These are phyloP conservation scores for Sugiyamaella grinbergsii DNA, from an alignment of 1,139 yeast genomes.

Conservation along the genomic window DNA sequence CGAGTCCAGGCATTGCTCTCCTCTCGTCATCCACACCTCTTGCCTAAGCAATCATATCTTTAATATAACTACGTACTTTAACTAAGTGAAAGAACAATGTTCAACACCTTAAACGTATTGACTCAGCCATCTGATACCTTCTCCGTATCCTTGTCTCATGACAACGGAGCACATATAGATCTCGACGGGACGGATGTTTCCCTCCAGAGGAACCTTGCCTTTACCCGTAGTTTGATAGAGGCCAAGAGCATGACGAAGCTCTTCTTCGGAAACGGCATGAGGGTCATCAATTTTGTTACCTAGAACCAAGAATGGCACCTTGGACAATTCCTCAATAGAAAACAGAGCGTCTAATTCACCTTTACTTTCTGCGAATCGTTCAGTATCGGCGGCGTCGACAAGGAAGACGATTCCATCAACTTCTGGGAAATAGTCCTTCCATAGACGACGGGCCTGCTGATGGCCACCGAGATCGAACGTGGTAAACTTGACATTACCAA, in stretches of 20 bases:
- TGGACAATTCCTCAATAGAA: slow-evolving; percentile 83
- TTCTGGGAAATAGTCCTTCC: slow-evolving; percentile 99
- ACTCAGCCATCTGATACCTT: slow-evolving; percentile 94
- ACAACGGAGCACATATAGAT: slow-evolving; percentile 97
- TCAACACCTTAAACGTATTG: slow-evolving; percentile 67
- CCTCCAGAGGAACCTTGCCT: slow-evolving; percentile 67
- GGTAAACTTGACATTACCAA: slow-evolving; percentile 94
- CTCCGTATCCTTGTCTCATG: slow-evolving; percentile 95
- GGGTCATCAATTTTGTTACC: slow-evolving; percentile 97
- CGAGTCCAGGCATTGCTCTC: background rate
- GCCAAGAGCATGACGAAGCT: slow-evolving; percentile 87
- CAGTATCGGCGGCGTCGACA: slow-evolving; percentile 97
- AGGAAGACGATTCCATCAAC: slow-evolving; percentile 95
- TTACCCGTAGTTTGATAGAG: slow-evolving; percentile 89
- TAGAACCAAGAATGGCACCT: slow-evolving; percentile 88
- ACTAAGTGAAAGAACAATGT: background rate
- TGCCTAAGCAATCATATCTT: background rate
- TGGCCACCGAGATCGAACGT: slow-evolving; percentile 99
- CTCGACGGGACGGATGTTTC: slow-evolving; percentile 88
- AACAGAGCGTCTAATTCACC: slow-evolving; percentile 92
- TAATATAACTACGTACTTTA: slow-evolving; percentile 8
- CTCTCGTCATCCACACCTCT: background rate
- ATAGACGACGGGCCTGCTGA: slow-evolving; percentile 96
- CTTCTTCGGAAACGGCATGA: slow-evolving; percentile 92
- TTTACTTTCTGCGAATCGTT: slow-evolving; percentile 90